phyloP scores from a whole-genome alignment of 2,329 filamentous ascomycete species.

The Claviceps africana region DNA sequence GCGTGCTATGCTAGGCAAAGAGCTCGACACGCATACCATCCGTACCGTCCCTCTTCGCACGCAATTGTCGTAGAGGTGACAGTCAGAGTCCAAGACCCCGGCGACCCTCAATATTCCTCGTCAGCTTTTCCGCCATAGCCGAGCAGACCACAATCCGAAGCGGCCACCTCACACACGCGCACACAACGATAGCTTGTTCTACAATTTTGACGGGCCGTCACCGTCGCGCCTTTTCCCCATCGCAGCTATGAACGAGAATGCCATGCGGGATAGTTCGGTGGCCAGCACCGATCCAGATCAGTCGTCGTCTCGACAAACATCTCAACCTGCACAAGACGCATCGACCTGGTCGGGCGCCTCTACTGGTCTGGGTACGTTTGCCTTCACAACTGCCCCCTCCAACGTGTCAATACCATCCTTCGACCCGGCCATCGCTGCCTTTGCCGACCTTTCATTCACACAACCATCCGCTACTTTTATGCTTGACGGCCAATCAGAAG shows the following conservation, averaged over 20 bases:
- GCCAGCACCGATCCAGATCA: constrained; percentile 2
- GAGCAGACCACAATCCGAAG: background rate
- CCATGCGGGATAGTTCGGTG: background rate
- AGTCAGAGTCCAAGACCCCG: background rate
- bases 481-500: constrained; percentile 12
- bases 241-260: constrained; percentile 4
- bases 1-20: background rate
- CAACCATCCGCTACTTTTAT: constrained; percentile 14
- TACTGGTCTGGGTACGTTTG: constrained; percentile 6
- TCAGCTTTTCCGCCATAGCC: background rate
- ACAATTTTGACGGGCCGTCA: background rate
- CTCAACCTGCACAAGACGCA: constrained; percentile 5
- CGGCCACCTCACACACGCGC: background rate
- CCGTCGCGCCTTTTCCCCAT: background rate
- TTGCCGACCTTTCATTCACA: constrained; percentile 20
- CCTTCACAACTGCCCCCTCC: constrained; percentile 14
- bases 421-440: constrained; percentile 16
- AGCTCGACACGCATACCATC: background rate
- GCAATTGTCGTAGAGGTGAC: background rate
- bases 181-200: background rate
- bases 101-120: background rate
- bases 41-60: too few relatives aligned
- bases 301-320: constrained; percentile 3
- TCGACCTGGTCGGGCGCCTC: constrained; percentile 6
- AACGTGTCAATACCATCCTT: constrained; percentile 15